Conservation (phyloP, 2,329 filamentous ascomycete species). For the Fusarium coicis region DNA sequence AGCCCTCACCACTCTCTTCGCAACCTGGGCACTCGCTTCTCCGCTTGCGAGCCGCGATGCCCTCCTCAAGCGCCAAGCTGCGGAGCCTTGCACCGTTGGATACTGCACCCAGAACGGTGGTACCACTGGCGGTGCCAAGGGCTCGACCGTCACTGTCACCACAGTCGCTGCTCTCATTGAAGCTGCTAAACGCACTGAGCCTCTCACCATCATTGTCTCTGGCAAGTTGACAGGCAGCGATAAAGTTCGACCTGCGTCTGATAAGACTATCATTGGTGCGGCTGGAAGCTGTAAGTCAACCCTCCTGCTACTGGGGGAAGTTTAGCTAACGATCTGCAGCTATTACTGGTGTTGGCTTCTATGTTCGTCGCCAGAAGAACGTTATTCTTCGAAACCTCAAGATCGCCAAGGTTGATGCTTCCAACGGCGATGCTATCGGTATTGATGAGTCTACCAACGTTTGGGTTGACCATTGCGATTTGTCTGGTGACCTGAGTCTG, state of each 20-base stretch:
- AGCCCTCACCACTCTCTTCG: slow-evolving; percentile 22
- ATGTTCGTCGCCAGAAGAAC: slow-evolving; percentile 63
- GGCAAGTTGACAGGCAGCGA: slow-evolving; percentile 44
- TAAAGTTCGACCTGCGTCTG: slow-evolving; percentile 45
- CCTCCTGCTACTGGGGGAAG: rapidly evolving
- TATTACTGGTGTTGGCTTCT: slow-evolving; percentile 61
- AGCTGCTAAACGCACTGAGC: slow-evolving; percentile 41
- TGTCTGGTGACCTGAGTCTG: slow-evolving; percentile 67
- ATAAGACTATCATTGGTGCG: slow-evolving; percentile 59
- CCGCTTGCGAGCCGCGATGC: slow-evolving; percentile 24
- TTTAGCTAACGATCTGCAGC: slow-evolving; percentile 33
- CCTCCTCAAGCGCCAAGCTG: slow-evolving; percentile 55
- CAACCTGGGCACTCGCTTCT: slow-evolving; percentile 26
- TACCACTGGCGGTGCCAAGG: slow-evolving; percentile 46
- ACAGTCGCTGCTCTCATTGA: slow-evolving; percentile 41
- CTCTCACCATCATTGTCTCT: slow-evolving; percentile 46
- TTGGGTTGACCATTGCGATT: slow-evolving; percentile 76
- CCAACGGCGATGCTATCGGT: slow-evolving; percentile 68
- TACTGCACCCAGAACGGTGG: slow-evolving; percentile 50
- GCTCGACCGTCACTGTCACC: slow-evolving; percentile 45
- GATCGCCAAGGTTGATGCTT: slow-evolving; percentile 64
- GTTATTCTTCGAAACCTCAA: slow-evolving; percentile 72
- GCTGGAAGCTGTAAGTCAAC: slow-evolving; percentile 33
- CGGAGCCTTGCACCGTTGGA: slow-evolving; percentile 55
- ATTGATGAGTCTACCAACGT: slow-evolving; percentile 67